Evolutionary conservation across 495 filamentous ascomycete species (phyloP).

Genomic region (Aspergillus leporis): DNA sequence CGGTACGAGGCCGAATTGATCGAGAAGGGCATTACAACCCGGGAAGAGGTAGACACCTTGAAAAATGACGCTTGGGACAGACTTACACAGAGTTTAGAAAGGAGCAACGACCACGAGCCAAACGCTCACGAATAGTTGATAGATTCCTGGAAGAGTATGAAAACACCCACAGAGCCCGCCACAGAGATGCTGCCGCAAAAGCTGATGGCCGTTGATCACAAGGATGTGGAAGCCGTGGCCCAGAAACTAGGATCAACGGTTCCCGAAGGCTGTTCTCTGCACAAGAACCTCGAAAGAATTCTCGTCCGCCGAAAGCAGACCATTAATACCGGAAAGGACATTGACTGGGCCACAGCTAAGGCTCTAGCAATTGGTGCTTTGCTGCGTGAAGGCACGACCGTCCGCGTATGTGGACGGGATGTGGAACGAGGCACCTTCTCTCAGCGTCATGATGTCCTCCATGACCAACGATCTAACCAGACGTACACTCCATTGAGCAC

Average conservation of each 20-base stretch:
- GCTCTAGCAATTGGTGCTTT: slow-evolving; percentile 92
- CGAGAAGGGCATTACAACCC: slow-evolving; percentile 87
- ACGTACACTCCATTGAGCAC: slow-evolving; percentile 93
- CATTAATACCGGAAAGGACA: slow-evolving; percentile 86
- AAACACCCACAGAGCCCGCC: slow-evolving; percentile 95
- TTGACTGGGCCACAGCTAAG: slow-evolving; percentile 97
- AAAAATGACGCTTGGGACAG: slow-evolving; percentile 99
- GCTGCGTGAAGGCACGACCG: slow-evolving; percentile 89
- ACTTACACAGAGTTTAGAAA: slow-evolving; percentile 92
- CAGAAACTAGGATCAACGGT: slow-evolving; percentile 70
- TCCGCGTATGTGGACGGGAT: slow-evolving; percentile 96
- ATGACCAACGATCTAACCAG: slow-evolving; percentile 90
- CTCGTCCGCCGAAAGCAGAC: slow-evolving; percentile 86
- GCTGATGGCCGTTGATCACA: slow-evolving; percentile 72
- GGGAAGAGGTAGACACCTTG: slow-evolving; percentile 98
- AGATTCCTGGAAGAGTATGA: slow-evolving; percentile 98
- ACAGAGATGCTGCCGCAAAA: slow-evolving; percentile 95
- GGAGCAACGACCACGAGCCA: slow-evolving; percentile 95
- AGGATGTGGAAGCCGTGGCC: slow-evolving; percentile 75
- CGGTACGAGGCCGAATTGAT: slow-evolving; percentile 87
- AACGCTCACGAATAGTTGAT: slow-evolving; percentile 97
- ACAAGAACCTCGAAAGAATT: slow-evolving; percentile 97
- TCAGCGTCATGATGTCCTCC: slow-evolving; percentile 93
- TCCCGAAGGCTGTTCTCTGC: slow-evolving; percentile 83
- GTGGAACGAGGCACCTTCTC: slow-evolving; percentile 99